Percentiles rank a stretch among this genome's conserved stretches.
These are phyloP conservation scores for Calocera cornea DNA, from an alignment of 768 basidiomycete genomes.

Conservation along the genomic window DNA sequence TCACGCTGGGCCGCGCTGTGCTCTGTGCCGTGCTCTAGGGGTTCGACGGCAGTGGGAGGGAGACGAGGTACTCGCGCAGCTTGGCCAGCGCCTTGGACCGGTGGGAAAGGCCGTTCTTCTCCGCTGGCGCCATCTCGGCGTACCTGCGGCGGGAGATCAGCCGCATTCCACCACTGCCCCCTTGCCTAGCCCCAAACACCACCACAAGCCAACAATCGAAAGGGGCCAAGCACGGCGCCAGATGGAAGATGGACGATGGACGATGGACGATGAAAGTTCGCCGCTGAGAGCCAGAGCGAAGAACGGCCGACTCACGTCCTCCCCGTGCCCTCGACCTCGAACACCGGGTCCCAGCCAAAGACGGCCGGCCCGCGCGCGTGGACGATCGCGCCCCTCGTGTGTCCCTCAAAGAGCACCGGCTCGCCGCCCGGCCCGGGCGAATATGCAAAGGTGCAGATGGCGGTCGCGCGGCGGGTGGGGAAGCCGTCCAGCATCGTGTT, in stretches of 20 bases:
- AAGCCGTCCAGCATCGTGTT: conserved; percentile 75
- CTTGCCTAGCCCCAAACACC: neutral
- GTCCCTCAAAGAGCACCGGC: conserved; percentile 73
- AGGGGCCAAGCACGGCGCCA: too few species aligned
- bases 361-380: conserved; percentile 58
- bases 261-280: too few species aligned
- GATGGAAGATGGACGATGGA: too few species aligned
- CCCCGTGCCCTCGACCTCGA: conserved; percentile 60
- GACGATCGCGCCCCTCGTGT: conserved; percentile 82
- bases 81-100: conserved; percentile 55
- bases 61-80: conserved; percentile 32
- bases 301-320: conserved; percentile 62
- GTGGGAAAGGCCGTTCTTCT: conserved; percentile 55
- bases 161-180: too few species aligned
- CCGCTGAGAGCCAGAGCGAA: too few species aligned
- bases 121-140: conserved; percentile 50
- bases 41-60: too few species aligned
- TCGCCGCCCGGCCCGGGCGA: conserved; percentile 65
- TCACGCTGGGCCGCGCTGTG: too few species aligned
- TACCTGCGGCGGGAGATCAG: too few species aligned
- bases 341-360: conserved; percentile 89
- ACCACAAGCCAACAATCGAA: neutral
- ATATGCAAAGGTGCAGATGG: conserved; percentile 94
- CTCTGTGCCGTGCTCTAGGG: too few species aligned
- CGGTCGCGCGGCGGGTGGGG: conserved; percentile 63